Evolutionary conservation across 75 land plant species (phyloP).

Genomic region (Isoetes taiwanensis): DNA sequence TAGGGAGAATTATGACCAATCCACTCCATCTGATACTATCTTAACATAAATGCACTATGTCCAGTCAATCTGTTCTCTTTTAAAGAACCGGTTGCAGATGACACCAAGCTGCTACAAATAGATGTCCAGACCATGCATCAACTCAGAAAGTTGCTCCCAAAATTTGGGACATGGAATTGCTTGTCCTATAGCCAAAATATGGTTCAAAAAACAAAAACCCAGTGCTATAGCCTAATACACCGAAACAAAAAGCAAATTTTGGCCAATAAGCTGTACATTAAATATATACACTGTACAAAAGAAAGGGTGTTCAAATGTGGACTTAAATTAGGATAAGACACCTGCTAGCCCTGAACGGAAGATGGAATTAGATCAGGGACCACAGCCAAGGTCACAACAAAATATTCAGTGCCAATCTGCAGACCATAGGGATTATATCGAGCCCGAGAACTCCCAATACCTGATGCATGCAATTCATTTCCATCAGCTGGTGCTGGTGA

Average conservation of each 20-base stretch:
- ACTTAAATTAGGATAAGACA: too few species aligned
- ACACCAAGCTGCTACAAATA: too few species aligned
- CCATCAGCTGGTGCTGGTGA: conserved; percentile 4
- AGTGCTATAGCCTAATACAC: background rate
- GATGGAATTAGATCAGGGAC: conserved; percentile 67
- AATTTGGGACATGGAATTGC: too few species aligned
- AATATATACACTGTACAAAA: background rate
- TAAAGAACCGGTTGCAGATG: too few species aligned
- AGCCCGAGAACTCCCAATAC: background rate
- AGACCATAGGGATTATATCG: conserved; percentile 63
- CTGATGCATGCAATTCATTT: conserved; percentile 17
- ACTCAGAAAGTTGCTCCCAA: too few species aligned
- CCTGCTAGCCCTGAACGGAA: too few species aligned
- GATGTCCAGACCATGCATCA: too few species aligned
- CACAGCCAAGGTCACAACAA: conserved; percentile 90
- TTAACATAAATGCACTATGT: too few species aligned
- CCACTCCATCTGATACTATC: too few species aligned
- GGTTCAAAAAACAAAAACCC: background rate
- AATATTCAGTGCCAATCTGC: conserved; percentile 77
- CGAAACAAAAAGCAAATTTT: background rate
- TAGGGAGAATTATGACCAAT: too few species aligned
- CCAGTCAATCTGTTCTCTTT: too few species aligned
- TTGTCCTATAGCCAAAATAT: background rate
- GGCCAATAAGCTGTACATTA: background rate
- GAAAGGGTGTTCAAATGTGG: too few species aligned